Conservation (phyloP, 2,329 filamentous ascomycete genomes). For the Rutstroemia sp. region DNA sequence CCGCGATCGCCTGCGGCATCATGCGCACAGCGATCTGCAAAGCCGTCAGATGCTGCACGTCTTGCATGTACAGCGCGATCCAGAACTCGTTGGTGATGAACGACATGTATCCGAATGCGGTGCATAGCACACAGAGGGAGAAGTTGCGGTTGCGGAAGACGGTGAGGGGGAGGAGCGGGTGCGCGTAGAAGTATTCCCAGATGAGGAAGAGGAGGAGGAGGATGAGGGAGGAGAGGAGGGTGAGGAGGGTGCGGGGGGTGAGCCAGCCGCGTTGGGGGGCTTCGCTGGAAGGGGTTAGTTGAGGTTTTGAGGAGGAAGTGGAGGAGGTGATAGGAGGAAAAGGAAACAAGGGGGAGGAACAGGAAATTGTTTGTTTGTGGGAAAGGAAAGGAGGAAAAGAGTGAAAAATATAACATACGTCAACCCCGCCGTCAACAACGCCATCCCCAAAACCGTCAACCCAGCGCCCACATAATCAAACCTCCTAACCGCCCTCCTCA, state of each 20-base stretch:
- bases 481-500: conserved; percentile 2
- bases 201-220: conserved; percentile 50
- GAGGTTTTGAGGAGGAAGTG: too few relatives aligned
- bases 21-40: conserved; percentile 49
- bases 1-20: conserved; percentile 57
- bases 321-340: neutral
- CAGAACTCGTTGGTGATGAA: conserved; percentile 56
- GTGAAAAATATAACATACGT: conserved; percentile 16
- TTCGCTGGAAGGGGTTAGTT: conserved; percentile 15
- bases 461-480: conserved; percentile 24
- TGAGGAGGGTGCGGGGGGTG: conserved; percentile 46
- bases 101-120: conserved; percentile 52
- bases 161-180: conserved; percentile 45
- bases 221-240: conserved; percentile 35
- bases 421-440: conserved; percentile 18
- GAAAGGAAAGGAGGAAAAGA: too few relatives aligned
- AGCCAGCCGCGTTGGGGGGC: conserved; percentile 50
- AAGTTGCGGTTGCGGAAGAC: conserved; percentile 58
- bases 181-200: conserved; percentile 50
- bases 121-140: conserved; percentile 41
- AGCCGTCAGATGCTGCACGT: conserved; percentile 43
- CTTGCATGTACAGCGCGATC: conserved; percentile 58
- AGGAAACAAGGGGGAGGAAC: neutral
- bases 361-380: neutral
- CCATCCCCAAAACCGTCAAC: conserved; percentile 18